Evolutionary conservation across 345 rosid species (phyloP).

Genomic region (Lepidium aucheri): DNA sequence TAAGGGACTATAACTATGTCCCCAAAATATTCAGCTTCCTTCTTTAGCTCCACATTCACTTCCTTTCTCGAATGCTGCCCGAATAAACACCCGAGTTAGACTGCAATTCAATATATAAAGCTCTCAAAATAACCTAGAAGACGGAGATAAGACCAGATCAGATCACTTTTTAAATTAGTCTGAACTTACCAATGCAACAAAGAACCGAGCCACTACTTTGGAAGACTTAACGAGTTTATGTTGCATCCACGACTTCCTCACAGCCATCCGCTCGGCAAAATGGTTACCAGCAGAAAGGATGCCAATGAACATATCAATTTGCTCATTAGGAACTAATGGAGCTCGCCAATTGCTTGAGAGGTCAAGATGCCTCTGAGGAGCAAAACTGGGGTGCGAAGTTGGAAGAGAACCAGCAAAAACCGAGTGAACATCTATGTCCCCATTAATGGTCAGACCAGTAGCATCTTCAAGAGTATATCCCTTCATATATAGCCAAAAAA

Average conservation of each 20-base stretch:
- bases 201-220: slow-evolving; percentile 70
- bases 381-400: slow-evolving; percentile 56
- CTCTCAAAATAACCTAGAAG: not conserved
- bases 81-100: not conserved
- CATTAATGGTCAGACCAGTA: slow-evolving; percentile 65
- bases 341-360: slow-evolving; percentile 63
- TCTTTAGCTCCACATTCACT: slow-evolving; percentile 66
- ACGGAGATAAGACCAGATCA: not conserved
- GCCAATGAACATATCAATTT: slow-evolving; percentile 68
- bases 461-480: slow-evolving; percentile 90
- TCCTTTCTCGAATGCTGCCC: slow-evolving; percentile 59
- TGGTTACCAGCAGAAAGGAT: slow-evolving; percentile 83
- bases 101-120: no score
- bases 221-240: slow-evolving; percentile 66
- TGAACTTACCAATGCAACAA: slow-evolving; percentile 67
- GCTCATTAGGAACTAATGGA: slow-evolving; percentile 43
- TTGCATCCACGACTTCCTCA: slow-evolving; percentile 91
- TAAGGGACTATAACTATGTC: slow-evolving; percentile 68
- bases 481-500: slow-evolving; percentile 30
- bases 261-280: slow-evolving; percentile 88
- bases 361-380: slow-evolving; percentile 69
- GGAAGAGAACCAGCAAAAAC: slow-evolving; percentile 76
- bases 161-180: not conserved
- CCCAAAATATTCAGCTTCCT: slow-evolving; percentile 76
- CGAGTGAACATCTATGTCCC: slow-evolving; percentile 66